A percentile compares a stretch with the other conserved stretches of the same genome.
phyloP scores from a whole-genome alignment of 306 rosid genomes.

The Sophora flavescens region DNA sequence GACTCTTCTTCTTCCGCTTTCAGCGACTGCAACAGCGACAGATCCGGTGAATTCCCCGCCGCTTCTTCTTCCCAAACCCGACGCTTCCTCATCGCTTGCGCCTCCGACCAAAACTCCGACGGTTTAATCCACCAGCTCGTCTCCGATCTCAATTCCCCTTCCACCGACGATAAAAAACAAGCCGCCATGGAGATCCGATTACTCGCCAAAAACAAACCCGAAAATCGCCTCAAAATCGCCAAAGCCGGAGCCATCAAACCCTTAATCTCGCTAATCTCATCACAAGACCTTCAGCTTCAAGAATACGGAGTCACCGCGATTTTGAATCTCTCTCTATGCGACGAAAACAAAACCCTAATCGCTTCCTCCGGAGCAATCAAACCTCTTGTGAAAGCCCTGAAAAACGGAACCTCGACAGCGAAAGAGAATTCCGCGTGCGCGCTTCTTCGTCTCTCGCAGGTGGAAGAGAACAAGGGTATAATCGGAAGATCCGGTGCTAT shows the following conservation, averaged over 20 bases:
- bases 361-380: constrained; percentile 82
- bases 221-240: constrained; percentile 82
- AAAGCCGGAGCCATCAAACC: constrained; percentile 85
- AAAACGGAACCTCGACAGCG: constrained; percentile 72
- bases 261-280: constrained; percentile 70
- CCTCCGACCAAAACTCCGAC: constrained; percentile 78
- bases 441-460: constrained; percentile 78
- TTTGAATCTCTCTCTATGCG: constrained; percentile 89
- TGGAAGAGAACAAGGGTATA: constrained; percentile 73
- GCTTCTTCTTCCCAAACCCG: constrained; percentile 67
- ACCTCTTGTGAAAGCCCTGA: constrained; percentile 77
- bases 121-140: constrained; percentile 81
- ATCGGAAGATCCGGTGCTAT: constrained; percentile 95
- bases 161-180: constrained; percentile 84
- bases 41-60: constrained; percentile 89
- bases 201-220: constrained; percentile 85
- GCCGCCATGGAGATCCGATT: constrained; percentile 96
- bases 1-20: constrained; percentile 82
- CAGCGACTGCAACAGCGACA: constrained; percentile 94
- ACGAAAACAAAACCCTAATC: constrained; percentile 85
- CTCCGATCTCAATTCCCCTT: constrained; percentile 68
- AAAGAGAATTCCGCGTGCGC: constrained; percentile 98
- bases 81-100: constrained; percentile 66
- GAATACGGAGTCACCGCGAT: constrained; percentile 97
- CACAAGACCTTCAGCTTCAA: constrained; percentile 81